Percentiles rank a stretch among this genome's conserved stretches.
These are phyloP conservation scores for Drosera capensis DNA, from an alignment of 148 eudicot genomes.

Conservation along the genomic window DNA sequence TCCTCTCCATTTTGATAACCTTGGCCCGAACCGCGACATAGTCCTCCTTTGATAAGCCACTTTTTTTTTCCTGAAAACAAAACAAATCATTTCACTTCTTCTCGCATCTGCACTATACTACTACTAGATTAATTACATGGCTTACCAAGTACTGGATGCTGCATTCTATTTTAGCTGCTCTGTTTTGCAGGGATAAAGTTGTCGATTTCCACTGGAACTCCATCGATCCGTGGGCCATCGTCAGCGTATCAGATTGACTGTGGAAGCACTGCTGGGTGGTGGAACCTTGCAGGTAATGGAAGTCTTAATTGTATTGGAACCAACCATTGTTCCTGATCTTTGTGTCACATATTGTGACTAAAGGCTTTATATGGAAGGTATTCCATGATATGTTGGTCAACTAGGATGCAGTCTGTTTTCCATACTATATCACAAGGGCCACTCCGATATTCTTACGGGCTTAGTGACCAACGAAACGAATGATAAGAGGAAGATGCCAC, in stretches of 20 bases:
- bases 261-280: slow-evolving; percentile 78
- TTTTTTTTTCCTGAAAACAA: no score
- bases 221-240: slow-evolving; percentile 90
- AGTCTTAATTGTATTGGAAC: not conserved
- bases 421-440: no score
- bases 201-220: slow-evolving; percentile 95
- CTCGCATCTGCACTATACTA: no score
- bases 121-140: not conserved
- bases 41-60: no score
- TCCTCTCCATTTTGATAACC: no score
- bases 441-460: no score
- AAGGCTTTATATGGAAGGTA: not conserved
- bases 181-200: slow-evolving; percentile 65
- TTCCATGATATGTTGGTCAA: no score
- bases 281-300: slow-evolving; percentile 80
- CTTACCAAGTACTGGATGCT: not conserved
- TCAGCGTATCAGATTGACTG: slow-evolving; percentile 92
- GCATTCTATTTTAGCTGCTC: not conserved
- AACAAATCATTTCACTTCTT: no score
- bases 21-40: no score
- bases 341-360: not conserved
- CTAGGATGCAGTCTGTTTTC: no score
- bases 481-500: no score
- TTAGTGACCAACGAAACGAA: no score
- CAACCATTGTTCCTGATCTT: not conserved